Base-by-base conservation (phyloP, 1,139 yeast genomes). In the Protomyces inundatus region DNA sequence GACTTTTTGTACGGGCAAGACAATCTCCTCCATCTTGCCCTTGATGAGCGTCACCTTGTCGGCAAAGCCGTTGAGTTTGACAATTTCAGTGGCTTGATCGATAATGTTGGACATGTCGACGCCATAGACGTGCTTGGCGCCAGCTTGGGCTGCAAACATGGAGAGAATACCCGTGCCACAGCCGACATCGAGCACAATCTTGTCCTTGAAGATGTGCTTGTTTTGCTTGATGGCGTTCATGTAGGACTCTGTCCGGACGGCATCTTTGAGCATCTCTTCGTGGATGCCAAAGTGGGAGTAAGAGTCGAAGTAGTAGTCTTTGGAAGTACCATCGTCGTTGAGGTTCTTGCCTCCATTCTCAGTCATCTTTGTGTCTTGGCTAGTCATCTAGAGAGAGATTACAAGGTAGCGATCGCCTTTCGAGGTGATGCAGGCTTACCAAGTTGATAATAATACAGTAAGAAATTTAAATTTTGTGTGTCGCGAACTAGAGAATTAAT, bases 11-110 rank as follows among this genome's bases (percentile, higher is more conserved):
- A 69, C 85, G 54, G 98, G 98, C 71, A 95, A 80, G 66, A 78
- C 83, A 66, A 93, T 91, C 73, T 95, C 98, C 78, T 95, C 99
- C 77, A 95, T 81, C 76, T 95, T 95, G 59, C 98, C 98, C 76
- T 88, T 88, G 66, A 93, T 77, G 67, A 91, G 79, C 51, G 98
- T 91, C 74, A 95, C 90, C 73, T 88, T 88, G 77, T 90, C 96
- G 56, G 83, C 80, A 68, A 88, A 84, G 2, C 98, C 98, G 73
- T 95, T 95, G 70, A 88, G 77, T 46, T 84, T 84, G 48, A 90
- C 87, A 69, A 93, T 88, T 76, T 91, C 85, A 71, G 83, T 83
- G 37, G 98, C 99, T 88, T 90, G 90, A 70, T 86, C 95, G 72
- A 95, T 91, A 74, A 95, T 93, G 74, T 89, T 88, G 48, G 97